Conservation (phyloP, 1,139 yeast genomes). For the Meyerozyma elateridarum region DNA sequence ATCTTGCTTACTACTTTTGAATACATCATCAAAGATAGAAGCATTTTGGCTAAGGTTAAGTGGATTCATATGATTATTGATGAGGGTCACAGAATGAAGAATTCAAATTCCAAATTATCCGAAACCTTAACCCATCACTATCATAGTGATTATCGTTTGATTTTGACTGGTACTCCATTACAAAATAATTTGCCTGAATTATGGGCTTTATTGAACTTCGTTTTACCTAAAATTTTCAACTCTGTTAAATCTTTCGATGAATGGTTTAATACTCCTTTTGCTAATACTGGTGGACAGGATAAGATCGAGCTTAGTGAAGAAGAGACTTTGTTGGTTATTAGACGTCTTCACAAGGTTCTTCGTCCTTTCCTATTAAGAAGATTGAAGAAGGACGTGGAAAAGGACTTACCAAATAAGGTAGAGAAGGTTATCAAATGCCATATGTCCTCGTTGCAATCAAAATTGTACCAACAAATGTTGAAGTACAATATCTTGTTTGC, state of each 20-base stretch:
- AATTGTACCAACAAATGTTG: constrained; percentile 75
- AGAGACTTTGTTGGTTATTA: constrained; percentile 87
- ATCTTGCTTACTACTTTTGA: constrained; percentile 77
- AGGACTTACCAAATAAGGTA: constrained; percentile 91
- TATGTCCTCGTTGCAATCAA: constrained; percentile 80
- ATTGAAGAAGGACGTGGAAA: constrained; percentile 94
- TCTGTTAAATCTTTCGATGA: constrained; percentile 84
- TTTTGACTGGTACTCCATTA: constrained; percentile 83
- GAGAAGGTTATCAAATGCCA: constrained; percentile 94
- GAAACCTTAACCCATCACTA: constrained; percentile 67
- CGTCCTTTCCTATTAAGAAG: constrained; percentile 93
- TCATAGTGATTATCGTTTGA: constrained; percentile 70
- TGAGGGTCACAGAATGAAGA: constrained; percentile 88
- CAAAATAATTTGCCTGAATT: constrained; percentile 82
- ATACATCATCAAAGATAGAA: constrained; percentile 70
- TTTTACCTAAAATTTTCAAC: constrained; percentile 74
- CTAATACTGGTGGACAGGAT: constrained; percentile 77
- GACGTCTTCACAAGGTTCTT: constrained; percentile 93
- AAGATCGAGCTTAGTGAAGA: constrained; percentile 81
- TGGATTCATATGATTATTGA: constrained; percentile 89
- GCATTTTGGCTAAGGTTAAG: constrained; percentile 58
- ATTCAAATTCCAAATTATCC: constrained; percentile 69
- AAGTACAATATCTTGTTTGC: constrained; percentile 63
- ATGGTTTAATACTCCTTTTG: constrained; percentile 85
- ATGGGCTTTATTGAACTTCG: constrained; percentile 79